A percentile compares a stretch with the other conserved stretches of the same genome.
Evolutionary conservation across 2,329 filamentous ascomycete genomes (phyloP).

Genomic region (Xylaria sp.): DNA sequence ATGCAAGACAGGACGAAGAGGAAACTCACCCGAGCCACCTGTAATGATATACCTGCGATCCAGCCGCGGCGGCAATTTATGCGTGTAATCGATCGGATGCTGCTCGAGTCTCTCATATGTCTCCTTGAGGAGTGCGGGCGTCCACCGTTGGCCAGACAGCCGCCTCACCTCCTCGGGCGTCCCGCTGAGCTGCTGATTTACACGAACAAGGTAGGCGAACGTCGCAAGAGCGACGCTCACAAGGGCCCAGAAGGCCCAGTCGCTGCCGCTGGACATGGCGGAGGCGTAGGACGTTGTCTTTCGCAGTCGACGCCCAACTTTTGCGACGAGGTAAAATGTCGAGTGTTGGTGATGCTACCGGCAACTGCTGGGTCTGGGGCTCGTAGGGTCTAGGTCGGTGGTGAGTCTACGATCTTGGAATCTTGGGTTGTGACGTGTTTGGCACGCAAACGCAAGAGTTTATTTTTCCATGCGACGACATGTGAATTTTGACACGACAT

Average conservation of each 20-base stretch:
- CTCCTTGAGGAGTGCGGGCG: constrained; percentile 49
- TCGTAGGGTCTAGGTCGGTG: neutral
- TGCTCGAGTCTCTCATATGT: constrained; percentile 51
- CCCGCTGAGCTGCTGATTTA: constrained; percentile 52
- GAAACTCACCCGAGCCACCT: constrained; percentile 57
- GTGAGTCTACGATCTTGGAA: constrained; percentile 12
- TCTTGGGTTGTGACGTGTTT: constrained; percentile 5
- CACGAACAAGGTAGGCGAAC: constrained; percentile 50
- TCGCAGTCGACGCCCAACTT: neutral
- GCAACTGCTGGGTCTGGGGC: neutral
- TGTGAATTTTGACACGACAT: neutral
- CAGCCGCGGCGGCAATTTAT: constrained; percentile 53
- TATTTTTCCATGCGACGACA: neutral
- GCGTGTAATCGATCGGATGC: constrained; percentile 53
- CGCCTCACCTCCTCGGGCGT: constrained; percentile 52
- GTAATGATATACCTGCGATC: constrained; percentile 58
- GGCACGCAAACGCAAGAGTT: constrained; percentile 1
- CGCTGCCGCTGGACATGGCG: constrained; percentile 22
- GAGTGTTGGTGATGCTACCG: neutral
- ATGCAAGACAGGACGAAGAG: neutral
- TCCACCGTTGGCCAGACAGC: constrained; percentile 51
- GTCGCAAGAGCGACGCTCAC: constrained; percentile 30
- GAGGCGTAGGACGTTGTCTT: neutral
- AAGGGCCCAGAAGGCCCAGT: constrained; percentile 24
- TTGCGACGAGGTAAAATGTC: neutral